Base-by-base conservation (phyloP, 116 monocot species). In the Papilionanthe hybrid region DNA sequence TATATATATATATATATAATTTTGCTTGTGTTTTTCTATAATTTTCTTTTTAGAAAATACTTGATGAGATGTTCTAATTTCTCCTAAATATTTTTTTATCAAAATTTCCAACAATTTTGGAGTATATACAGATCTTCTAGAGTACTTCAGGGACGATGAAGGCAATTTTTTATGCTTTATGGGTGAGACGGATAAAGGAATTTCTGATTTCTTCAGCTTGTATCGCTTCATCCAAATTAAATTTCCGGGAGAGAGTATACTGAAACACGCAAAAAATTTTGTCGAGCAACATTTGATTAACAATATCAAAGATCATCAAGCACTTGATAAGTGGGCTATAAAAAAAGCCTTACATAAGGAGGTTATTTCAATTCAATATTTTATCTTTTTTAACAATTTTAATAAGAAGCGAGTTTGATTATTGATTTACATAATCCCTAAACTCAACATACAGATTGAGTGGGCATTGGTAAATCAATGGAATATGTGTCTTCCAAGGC, bases 181-280 rank as follows among this genome's bases (percentile, higher is more conserved):
- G 11, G 84, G 84, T 18, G 72, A 84, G 67, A 84, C 80, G 10
- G 80, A 84, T 55, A 57, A 25, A 44, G 84, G 84, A 47, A 75
- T 81, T 7, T 84, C 77, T 12, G 84, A 81, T 49, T 75, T 81
- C 79, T 85, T 80, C 20, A 77, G 77, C 50, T 72, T 85, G 71
- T 85, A 85, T 28, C 42, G 80, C 2, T 81, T 80, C 72, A 77
- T 77, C 58, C 84, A 85, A 49, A 75, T 81, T 30, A 55, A 68
- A 15, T 85, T 81, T 75, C 81, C 81, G 27, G 81, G 84, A 23
- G 85, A 85, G 48, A 85, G 56, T 53, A 85, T 81, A 68, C 44
- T 81, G 47, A 77, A 85, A 55, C 80, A 85, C 20, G 77, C 85
- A 49, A 80, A 81, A 71, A 23, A 25, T 80, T 84, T 80, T 13